Evolutionary conservation across 2,329 filamentous ascomycete species (phyloP).

Genomic region (Sclerotinia spermophila): DNA sequence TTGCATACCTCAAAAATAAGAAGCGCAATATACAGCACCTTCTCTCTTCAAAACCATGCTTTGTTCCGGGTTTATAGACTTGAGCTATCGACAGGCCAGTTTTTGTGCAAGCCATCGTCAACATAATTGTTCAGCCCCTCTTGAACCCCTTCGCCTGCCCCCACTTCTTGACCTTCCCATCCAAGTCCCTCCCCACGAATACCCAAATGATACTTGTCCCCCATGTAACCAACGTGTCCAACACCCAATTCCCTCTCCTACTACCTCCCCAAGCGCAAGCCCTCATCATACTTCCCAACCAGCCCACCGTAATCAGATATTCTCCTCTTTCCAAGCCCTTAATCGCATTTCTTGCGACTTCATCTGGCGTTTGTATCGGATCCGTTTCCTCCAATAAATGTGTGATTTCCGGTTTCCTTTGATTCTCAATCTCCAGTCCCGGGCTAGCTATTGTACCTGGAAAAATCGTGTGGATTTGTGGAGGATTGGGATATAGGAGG

Average conservation of each 20-base stretch:
- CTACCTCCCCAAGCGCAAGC: constrained; percentile 54
- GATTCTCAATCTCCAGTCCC: constrained; percentile 71
- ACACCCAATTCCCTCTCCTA: constrained; percentile 55
- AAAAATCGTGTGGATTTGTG: constrained; percentile 77
- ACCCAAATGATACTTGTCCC: constrained; percentile 54
- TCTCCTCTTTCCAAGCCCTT: constrained; percentile 74
- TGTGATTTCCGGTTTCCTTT: constrained; percentile 76
- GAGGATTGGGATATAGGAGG: constrained; percentile 77
- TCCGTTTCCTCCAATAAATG: constrained; percentile 78
- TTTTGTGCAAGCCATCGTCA: neutral
- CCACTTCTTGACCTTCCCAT: constrained; percentile 55
- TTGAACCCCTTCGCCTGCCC: constrained; percentile 58
- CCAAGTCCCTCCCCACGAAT: constrained; percentile 54
- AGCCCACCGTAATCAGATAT: constrained; percentile 73
- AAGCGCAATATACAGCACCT: neutral
- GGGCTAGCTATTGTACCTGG: constrained; percentile 80
- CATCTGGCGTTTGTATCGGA: constrained; percentile 70
- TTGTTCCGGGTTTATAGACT: too few relatives aligned
- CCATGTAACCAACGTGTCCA: constrained; percentile 56
- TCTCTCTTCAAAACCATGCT: neutral
- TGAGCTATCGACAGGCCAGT: too few relatives aligned
- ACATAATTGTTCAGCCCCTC: constrained; percentile 35
- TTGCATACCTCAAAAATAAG: neutral
- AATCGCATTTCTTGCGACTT: constrained; percentile 69
- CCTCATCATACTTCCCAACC: constrained; percentile 69